A percentile compares a stretch with the other conserved stretches of the same genome.
phyloP scores from a whole-genome alignment of 83 land plant species.

The Picea abies region DNA sequence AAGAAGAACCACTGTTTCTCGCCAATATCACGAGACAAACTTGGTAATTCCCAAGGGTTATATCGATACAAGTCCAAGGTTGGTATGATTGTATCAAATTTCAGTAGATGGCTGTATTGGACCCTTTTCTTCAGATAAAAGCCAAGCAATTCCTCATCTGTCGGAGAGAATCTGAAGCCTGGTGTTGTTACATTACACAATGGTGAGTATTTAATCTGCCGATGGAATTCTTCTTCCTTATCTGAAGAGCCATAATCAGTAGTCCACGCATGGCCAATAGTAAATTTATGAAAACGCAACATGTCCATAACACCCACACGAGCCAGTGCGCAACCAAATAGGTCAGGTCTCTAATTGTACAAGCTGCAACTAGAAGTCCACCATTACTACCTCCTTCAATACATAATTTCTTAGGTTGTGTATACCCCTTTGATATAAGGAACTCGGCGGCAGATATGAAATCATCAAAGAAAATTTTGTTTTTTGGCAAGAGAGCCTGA shows the following conservation, averaged over 20 bases:
- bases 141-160: too few relatives aligned
- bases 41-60: too few relatives aligned
- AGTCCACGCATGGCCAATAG: conserved; percentile 99
- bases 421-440: conserved; percentile 82
- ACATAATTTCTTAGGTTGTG: conserved; percentile 75
- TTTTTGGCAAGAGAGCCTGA: conserved; percentile 87
- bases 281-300: conserved; percentile 96
- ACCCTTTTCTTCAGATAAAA: too few relatives aligned
- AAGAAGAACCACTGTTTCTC: too few relatives aligned
- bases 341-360: conserved; percentile 99
- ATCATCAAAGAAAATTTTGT: conserved; percentile 98
- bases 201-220: conserved; percentile 96
- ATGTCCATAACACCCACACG: conserved; percentile 99
- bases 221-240: conserved; percentile 85
- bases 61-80: too few relatives aligned
- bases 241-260: conserved; percentile 97
- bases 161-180: conserved; percentile 22
- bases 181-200: conserved; percentile 91
- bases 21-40: too few relatives aligned
- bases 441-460: conserved; percentile 88
- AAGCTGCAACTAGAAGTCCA: conserved; percentile 95
- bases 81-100: too few relatives aligned
- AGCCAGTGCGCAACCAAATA: conserved; percentile 96
- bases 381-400: conserved; percentile 99
- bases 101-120: too few relatives aligned